phyloP scores from a whole-genome alignment of 345 rosid species.

The Brassica cretica region DNA sequence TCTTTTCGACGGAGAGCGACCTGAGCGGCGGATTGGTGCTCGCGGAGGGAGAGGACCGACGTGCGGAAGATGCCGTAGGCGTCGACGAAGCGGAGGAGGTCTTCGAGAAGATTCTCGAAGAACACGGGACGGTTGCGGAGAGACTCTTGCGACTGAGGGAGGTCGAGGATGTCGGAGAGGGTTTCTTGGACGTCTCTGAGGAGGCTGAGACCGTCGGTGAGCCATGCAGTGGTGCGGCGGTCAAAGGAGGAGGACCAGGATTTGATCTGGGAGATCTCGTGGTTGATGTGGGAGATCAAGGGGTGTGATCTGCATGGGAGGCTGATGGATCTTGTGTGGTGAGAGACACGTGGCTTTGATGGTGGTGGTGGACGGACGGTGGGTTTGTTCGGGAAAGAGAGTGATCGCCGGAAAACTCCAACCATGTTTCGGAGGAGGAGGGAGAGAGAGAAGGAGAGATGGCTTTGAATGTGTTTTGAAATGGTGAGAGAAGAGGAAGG shows the following conservation, averaged over 20 bases:
- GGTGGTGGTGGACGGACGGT: slow-evolving; percentile 26
- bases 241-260: slow-evolving; percentile 40
- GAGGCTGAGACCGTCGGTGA: slow-evolving; percentile 37
- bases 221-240: slow-evolving; percentile 38
- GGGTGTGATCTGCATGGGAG: slow-evolving; percentile 41
- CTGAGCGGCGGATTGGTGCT: slow-evolving; percentile 41
- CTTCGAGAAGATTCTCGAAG: slow-evolving; percentile 44
- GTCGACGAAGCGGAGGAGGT: slow-evolving; percentile 41
- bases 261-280: slow-evolving; percentile 43
- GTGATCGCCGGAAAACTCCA: slow-evolving; percentile 46
- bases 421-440: slow-evolving; percentile 18
- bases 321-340: slow-evolving; percentile 44
- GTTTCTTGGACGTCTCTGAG: slow-evolving; percentile 43
- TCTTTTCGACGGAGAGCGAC: slow-evolving; percentile 38
- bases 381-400: slow-evolving; percentile 42
- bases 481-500: slow-evolving; percentile 12
- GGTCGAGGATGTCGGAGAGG: slow-evolving; percentile 37
- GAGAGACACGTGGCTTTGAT: slow-evolving; percentile 42
- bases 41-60: slow-evolving; percentile 33
- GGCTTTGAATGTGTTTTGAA: slow-evolving; percentile 25
- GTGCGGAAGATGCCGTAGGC: slow-evolving; percentile 45
- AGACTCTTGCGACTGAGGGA: slow-evolving; percentile 42
- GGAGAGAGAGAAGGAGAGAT: slow-evolving; percentile 5
- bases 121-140: slow-evolving; percentile 34
- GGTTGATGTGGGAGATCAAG: slow-evolving; percentile 41